Conservation (phyloP, 345 rosid species). For the Acer negundo region DNA sequence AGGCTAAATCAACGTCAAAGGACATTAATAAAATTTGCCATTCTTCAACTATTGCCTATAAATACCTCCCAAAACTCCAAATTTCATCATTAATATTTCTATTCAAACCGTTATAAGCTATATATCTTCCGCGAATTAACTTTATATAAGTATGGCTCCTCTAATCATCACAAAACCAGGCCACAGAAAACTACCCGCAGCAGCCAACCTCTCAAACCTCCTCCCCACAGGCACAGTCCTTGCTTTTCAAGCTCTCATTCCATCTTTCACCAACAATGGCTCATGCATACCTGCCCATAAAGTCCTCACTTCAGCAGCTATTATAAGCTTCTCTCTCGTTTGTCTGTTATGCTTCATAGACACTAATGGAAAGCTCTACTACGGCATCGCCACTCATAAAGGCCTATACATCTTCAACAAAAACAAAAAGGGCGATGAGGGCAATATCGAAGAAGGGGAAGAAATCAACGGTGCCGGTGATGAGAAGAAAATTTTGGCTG, state of each 20-base stretch:
- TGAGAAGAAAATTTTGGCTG: background rate
- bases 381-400: constrained; percentile 43
- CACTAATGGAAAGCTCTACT: constrained; percentile 34
- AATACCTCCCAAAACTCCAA: background rate
- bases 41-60: background rate
- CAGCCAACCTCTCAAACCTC: constrained; percentile 56
- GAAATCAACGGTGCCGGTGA: background rate
- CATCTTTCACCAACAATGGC: constrained; percentile 55
- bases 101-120: background rate
- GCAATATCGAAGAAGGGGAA: background rate
- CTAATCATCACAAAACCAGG: background rate
- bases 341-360: constrained; percentile 48
- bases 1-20: no score
- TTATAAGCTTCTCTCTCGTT: constrained; percentile 26
- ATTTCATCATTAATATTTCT: background rate
- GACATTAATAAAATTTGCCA: no score
- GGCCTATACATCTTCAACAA: constrained; percentile 43
- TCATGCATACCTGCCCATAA: constrained; percentile 30
- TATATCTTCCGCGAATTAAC: no score
- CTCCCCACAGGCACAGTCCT: constrained; percentile 62
- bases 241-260: constrained; percentile 41
- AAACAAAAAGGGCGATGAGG: background rate
- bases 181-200: constrained; percentile 27
- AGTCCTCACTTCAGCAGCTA: constrained; percentile 36
- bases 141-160: background rate